These are phyloP conservation scores for Lipomyces yamanashiensis DNA, from an alignment of 805 yeast species.

Conservation along the genomic window DNA sequence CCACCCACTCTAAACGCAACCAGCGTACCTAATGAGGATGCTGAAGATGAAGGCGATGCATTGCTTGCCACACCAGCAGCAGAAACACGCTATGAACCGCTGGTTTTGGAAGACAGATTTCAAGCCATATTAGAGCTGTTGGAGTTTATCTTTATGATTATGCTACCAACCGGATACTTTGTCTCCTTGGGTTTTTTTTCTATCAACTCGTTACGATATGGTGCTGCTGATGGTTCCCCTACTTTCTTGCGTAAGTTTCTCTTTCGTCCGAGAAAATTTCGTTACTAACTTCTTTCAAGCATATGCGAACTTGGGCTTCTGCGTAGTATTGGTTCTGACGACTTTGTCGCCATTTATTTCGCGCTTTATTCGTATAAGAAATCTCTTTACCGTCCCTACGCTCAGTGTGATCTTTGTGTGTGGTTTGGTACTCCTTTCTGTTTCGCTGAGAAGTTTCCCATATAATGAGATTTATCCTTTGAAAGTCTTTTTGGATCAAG, in stretches of 20 bases:
- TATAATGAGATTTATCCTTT: constrained; percentile 22
- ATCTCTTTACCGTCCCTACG: constrained; percentile 6
- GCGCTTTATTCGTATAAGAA: constrained; percentile 11
- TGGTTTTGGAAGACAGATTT: not conserved
- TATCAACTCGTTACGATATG: constrained; percentile 19
- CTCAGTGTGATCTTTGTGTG: not conserved
- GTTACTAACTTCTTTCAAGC: constrained; percentile 4
- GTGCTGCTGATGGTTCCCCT: constrained; percentile 29
- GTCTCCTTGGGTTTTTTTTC: constrained; percentile 14
- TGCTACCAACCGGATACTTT: constrained; percentile 16
- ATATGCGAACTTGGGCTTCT: constrained; percentile 12
- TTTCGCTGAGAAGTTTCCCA: constrained; percentile 19
- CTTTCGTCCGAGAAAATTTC: not conserved
- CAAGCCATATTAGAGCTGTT: constrained; percentile 12
- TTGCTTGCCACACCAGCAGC: constrained; percentile 5
- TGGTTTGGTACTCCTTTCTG: not conserved
- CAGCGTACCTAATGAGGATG: constrained; percentile 11
- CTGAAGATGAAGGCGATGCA: constrained; percentile 18
- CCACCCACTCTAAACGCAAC: not conserved
- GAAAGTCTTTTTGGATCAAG: constrained; percentile 27
- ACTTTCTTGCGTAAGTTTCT: constrained; percentile 18
- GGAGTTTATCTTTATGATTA: constrained; percentile 12
- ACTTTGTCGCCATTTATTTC: constrained; percentile 22
- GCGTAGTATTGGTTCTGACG: constrained; percentile 3
- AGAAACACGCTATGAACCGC: not conserved